Conservation (phyloP, 2,329 filamentous ascomycete genomes). For the Arthrobotrys sphaeroides region DNA sequence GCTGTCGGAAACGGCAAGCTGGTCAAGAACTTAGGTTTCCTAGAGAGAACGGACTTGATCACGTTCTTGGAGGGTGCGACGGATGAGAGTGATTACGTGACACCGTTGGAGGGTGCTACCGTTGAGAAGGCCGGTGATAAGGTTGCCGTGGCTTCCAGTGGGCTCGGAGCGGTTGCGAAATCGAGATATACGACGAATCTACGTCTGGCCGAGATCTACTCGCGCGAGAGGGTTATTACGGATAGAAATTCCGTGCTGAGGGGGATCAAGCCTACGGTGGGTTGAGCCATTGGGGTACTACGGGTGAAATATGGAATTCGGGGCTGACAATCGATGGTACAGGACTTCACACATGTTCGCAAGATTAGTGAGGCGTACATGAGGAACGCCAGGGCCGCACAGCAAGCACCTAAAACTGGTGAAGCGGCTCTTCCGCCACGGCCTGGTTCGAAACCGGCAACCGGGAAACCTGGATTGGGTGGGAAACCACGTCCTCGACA, state of each 20-base stretch:
- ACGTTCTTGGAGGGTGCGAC: conserved; percentile 92
- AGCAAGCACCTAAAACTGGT: conserved; percentile 57
- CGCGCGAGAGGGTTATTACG: conserved; percentile 87
- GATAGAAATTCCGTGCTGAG: conserved; percentile 88
- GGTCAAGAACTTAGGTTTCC: conserved; percentile 88
- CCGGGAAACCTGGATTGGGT: conserved; percentile 62
- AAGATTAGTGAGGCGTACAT: conserved; percentile 84
- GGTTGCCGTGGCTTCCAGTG: conserved; percentile 61
- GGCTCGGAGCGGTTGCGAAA: conserved; percentile 46
- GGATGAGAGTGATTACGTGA: conserved; percentile 92
- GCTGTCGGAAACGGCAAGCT: conserved; percentile 67
- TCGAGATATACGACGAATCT: conserved; percentile 68
- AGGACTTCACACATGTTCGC: conserved; percentile 95
- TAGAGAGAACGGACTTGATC: conserved; percentile 88
- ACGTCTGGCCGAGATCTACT: conserved; percentile 85
- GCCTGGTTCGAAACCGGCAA: conserved; percentile 59
- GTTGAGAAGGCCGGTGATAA: conserved; percentile 70
- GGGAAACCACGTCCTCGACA: conserved; percentile 63
- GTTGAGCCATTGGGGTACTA: conserved; percentile 15
- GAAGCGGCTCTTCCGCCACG: conserved; percentile 59
- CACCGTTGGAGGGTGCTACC: conserved; percentile 70
- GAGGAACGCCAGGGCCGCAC: conserved; percentile 64
- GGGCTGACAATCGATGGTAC: conserved; percentile 37
- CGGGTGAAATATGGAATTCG: not conserved
- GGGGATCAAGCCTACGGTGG: conserved; percentile 85